These are phyloP conservation scores for Boechera retrofracta DNA, from an alignment of 345 rosid species.

Conservation along the genomic window DNA sequence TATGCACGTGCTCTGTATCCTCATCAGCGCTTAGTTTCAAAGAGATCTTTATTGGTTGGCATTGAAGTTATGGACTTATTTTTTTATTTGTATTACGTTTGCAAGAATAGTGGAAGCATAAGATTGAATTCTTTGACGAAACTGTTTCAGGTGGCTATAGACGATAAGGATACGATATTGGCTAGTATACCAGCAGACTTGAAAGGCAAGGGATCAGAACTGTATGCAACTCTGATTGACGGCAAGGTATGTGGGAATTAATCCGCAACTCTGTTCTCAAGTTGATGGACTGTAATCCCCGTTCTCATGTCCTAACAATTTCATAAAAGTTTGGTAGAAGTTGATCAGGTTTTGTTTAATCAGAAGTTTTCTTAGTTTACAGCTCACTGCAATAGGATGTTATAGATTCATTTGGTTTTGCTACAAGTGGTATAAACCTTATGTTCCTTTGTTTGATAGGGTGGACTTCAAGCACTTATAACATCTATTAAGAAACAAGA, in stretches of 20 bases:
- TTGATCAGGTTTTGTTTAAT: not conserved
- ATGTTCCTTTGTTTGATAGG: conserved; percentile 53
- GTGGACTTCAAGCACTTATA: conserved; percentile 80
- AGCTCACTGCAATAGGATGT: conserved; percentile 1
- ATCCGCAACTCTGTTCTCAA: not conserved
- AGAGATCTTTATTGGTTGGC: conserved; percentile 5
- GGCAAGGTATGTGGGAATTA: conserved; percentile 61
- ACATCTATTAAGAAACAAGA: conserved; percentile 79
- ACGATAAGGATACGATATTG: conserved; percentile 73
- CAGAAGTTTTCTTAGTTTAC: conserved; percentile 4
- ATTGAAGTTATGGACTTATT: not conserved
- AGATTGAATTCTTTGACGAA: not conserved
- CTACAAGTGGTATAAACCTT: not conserved
- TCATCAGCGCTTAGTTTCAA: not conserved
- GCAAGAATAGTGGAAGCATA: not conserved
- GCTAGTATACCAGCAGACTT: conserved; percentile 76
- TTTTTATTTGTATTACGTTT: conserved; percentile 4
- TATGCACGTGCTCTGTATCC: too few species aligned
- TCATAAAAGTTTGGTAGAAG: not conserved
- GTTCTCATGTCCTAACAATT: not conserved
- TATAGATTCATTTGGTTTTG: conserved; percentile 8
- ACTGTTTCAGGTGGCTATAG: conserved; percentile 68
- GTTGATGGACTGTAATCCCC: conserved; percentile 13
- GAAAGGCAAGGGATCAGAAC: conserved; percentile 68
- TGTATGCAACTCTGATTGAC: conserved; percentile 72